phyloP scores from a whole-genome alignment of 352 stramenopile genomes.

The Phytophthora sp. region DNA sequence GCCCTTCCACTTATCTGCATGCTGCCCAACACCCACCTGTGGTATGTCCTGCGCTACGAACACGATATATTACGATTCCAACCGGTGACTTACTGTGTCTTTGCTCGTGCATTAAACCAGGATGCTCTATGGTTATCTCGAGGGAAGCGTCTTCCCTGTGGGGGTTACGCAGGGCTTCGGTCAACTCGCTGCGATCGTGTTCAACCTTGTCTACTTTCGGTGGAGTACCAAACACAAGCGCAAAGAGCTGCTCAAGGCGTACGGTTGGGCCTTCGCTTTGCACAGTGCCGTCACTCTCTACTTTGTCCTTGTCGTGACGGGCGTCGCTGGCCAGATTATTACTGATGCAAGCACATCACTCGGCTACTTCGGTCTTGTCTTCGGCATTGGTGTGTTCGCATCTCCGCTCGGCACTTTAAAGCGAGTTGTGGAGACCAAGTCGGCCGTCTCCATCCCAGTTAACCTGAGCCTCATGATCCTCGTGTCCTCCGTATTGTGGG shows the following conservation, averaged over 20 bases:
- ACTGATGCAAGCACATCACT: slow-evolving; percentile 5
- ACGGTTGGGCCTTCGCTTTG: background rate
- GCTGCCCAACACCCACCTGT: slow-evolving; percentile 25
- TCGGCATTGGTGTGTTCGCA: slow-evolving; percentile 22
- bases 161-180: slow-evolving; percentile 23
- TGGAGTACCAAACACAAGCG: slow-evolving; percentile 9
- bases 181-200: slow-evolving; percentile 10
- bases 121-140: slow-evolving; percentile 29
- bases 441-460: slow-evolving; percentile 25
- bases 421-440: slow-evolving; percentile 21
- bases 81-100: too few species aligned
- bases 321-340: slow-evolving; percentile 27
- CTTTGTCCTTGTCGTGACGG: slow-evolving; percentile 34
- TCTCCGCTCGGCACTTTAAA: slow-evolving; percentile 27
- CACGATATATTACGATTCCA: too few species aligned
- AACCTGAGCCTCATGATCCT: slow-evolving; percentile 24
- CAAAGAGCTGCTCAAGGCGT: slow-evolving; percentile 7
- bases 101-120: too few species aligned
- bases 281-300: slow-evolving; percentile 32
- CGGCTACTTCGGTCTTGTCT: slow-evolving; percentile 24
- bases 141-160: slow-evolving; percentile 24
- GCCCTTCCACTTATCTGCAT: slow-evolving; percentile 17
- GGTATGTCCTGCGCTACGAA: slow-evolving; percentile 8
- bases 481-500: slow-evolving; percentile 22
- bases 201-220: slow-evolving; percentile 25